Percentiles rank a stretch among this genome's conserved stretches.
Evolutionary conservation across 1,139 yeast genomes (phyloP).

Genomic region (Kluyveromyces marxianus): DNA sequence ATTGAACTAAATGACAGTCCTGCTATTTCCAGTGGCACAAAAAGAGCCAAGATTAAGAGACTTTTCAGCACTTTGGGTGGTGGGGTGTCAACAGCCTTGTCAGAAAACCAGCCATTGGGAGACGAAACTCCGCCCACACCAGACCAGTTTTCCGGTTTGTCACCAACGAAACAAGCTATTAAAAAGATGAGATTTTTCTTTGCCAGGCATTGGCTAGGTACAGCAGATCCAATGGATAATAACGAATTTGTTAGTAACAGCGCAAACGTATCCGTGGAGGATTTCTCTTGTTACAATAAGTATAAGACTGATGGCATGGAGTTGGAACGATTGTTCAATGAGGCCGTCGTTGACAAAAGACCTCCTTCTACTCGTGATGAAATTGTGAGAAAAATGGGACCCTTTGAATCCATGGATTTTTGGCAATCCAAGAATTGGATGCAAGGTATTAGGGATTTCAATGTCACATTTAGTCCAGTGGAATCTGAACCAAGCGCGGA

Average conservation of each 20-base stretch:
- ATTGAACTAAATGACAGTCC: neutral
- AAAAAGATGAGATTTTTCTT: neutral
- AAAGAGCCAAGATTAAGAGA: slow-evolving; percentile 2
- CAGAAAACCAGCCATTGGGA: neutral
- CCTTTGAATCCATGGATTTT: slow-evolving; percentile 6
- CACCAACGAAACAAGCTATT: neutral
- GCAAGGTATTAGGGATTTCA: slow-evolving; percentile 3
- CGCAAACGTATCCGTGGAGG: neutral
- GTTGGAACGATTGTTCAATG: slow-evolving; percentile 1
- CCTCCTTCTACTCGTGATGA: slow-evolving; percentile 6
- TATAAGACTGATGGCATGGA: slow-evolving; percentile 2
- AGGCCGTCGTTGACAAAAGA: neutral
- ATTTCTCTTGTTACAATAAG: slow-evolving; percentile 2
- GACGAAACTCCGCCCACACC: slow-evolving; percentile 2
- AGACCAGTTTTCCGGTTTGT: neutral
- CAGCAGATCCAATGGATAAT: neutral
- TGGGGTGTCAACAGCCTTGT: neutral
- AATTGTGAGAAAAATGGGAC: slow-evolving; percentile 4
- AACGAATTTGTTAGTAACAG: neutral
- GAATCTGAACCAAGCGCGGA: neutral
- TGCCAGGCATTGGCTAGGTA: neutral
- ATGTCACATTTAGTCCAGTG: slow-evolving; percentile 1
- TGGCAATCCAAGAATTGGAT: neutral
- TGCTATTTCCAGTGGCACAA: slow-evolving; percentile 2
- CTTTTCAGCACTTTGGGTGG: slow-evolving; percentile 3